Evolutionary conservation across 2,329 filamentous ascomycete genomes (phyloP).

Genomic region (Colletotrichum tamarilloi): DNA sequence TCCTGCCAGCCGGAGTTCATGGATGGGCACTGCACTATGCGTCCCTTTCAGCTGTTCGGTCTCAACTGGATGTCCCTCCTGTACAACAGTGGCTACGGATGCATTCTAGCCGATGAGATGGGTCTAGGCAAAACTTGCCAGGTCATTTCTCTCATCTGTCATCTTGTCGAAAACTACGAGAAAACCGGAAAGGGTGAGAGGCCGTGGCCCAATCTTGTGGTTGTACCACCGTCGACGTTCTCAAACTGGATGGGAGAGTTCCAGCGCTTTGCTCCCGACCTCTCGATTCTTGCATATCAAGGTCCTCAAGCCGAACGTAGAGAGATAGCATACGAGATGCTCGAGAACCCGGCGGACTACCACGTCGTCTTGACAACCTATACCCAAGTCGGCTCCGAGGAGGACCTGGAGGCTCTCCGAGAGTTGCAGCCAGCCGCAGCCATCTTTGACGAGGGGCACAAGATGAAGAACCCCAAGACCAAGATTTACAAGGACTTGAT

Average conservation of each 20-base stretch:
- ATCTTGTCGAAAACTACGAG: constrained; percentile 76
- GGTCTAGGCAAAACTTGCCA: constrained; percentile 96
- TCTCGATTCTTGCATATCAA: constrained; percentile 78
- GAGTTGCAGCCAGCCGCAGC: constrained; percentile 62
- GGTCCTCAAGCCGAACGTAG: constrained; percentile 76
- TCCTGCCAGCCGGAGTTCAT: constrained; percentile 79
- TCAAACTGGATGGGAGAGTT: constrained; percentile 98
- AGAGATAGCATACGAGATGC: constrained; percentile 73
- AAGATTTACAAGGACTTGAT: constrained; percentile 84
- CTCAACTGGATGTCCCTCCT: constrained; percentile 94
- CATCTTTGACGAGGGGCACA: constrained; percentile 95
- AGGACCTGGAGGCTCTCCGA: constrained; percentile 63
- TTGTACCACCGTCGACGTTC: constrained; percentile 92
- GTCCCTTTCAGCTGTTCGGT: constrained; percentile 93
- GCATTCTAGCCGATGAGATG: constrained; percentile 98
- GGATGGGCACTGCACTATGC: constrained; percentile 80
- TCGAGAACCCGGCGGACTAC: constrained; percentile 73
- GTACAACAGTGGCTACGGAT: constrained; percentile 82
- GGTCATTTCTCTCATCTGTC: constrained; percentile 90
- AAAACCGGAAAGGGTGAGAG: constrained; percentile 45
- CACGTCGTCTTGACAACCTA: constrained; percentile 71
- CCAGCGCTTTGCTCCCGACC: constrained; percentile 80
- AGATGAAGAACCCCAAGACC: constrained; percentile 88
- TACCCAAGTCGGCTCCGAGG: constrained; percentile 65
- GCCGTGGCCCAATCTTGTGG: constrained; percentile 81